Conservation (phyloP, 106 monocot genomes). For the Dendrobium officinale region DNA sequence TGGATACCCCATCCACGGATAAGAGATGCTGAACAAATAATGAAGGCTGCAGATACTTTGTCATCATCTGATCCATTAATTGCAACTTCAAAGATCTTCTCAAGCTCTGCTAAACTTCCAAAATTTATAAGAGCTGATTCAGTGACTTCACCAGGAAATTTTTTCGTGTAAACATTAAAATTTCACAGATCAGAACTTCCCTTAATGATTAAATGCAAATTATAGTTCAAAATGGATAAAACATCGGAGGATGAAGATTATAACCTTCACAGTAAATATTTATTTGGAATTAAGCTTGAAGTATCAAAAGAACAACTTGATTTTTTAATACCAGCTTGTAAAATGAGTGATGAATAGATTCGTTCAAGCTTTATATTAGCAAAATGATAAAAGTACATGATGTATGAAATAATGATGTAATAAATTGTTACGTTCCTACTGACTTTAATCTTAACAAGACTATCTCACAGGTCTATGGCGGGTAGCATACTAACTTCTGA, state of each 20-base stretch:
- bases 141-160: slow-evolving; percentile 23
- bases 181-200: background rate
- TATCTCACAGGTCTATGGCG: background rate
- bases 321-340: background rate
- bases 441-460: background rate
- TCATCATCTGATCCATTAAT: slow-evolving; percentile 73
- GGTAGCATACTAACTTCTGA: background rate
- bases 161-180: background rate
- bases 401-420: background rate
- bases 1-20: slow-evolving; percentile 94
- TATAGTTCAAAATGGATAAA: background rate
- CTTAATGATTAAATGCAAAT: background rate
- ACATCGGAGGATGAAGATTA: background rate
- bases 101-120: slow-evolving; percentile 91
- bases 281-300: background rate
- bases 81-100: slow-evolving; percentile 82
- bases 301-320: background rate
- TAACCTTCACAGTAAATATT: background rate
- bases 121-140: slow-evolving; percentile 41
- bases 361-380: background rate
- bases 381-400: background rate
- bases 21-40: slow-evolving; percentile 91
- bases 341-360: background rate
- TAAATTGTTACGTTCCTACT: background rate
- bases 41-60: slow-evolving; percentile 70